phyloP scores from a whole-genome alignment of 2,329 filamentous ascomycete genomes.

The Didymella pinodella region DNA sequence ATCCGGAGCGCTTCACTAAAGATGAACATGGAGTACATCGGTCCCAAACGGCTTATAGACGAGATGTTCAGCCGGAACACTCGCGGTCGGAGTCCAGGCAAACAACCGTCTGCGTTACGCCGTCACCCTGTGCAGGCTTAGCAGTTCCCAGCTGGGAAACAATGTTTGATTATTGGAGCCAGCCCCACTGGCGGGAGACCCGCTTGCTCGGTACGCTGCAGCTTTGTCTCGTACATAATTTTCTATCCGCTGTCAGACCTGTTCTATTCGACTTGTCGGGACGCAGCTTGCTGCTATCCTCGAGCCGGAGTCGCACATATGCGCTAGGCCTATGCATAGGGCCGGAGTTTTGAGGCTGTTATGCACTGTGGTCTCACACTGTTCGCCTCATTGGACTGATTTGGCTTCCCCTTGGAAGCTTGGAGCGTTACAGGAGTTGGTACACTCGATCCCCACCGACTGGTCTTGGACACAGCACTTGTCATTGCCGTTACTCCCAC shows the following conservation, averaged over 20 bases:
- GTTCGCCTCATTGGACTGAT: slow-evolving; percentile 14
- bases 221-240: slow-evolving; percentile 36
- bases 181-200: slow-evolving; percentile 24
- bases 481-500: slow-evolving; percentile 24
- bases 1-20: slow-evolving; percentile 60
- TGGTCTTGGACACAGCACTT: slow-evolving; percentile 19
- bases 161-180: slow-evolving; percentile 28
- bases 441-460: slow-evolving; percentile 7
- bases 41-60: slow-evolving; percentile 68
- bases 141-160: slow-evolving; percentile 11
- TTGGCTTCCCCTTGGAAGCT: slow-evolving; percentile 13
- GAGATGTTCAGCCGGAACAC: slow-evolving; percentile 66
- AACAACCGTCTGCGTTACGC: slow-evolving; percentile 39
- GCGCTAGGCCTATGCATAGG: slow-evolving; percentile 20
- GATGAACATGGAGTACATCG: slow-evolving; percentile 68
- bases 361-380: slow-evolving; percentile 21
- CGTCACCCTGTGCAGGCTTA: slow-evolving; percentile 28
- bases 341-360: slow-evolving; percentile 29
- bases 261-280: slow-evolving; percentile 30
- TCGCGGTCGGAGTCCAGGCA: slow-evolving; percentile 33
- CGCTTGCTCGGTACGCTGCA: slow-evolving; percentile 29
- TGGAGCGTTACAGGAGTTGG: slow-evolving; percentile 18
- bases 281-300: slow-evolving; percentile 22
- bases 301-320: slow-evolving; percentile 25
- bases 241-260: slow-evolving; percentile 35